phyloP scores from a whole-genome alignment of 2,329 filamentous ascomycete species.

The Penicillium sp. region DNA sequence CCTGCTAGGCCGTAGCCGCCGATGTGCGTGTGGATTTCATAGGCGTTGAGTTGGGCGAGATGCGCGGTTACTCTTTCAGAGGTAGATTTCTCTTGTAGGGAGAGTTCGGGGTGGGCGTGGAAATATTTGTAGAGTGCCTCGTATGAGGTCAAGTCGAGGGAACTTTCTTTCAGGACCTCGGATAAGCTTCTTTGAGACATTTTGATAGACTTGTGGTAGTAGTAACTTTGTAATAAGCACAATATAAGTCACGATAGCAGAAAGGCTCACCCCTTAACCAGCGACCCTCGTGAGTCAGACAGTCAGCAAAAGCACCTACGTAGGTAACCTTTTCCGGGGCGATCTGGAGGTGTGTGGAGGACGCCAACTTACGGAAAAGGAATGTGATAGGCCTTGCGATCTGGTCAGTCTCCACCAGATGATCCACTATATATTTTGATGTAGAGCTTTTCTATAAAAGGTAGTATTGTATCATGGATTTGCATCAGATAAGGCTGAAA shows the following conservation, averaged over 20 bases:
- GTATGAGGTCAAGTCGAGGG: slow-evolving; percentile 51
- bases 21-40: slow-evolving; percentile 52
- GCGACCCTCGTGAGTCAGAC: not conserved
- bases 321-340: not conserved
- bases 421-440: not conserved
- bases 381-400: not conserved
- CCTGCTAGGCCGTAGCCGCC: slow-evolving; percentile 55
- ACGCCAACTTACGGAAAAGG: not conserved
- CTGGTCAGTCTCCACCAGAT: not conserved
- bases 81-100: slow-evolving; percentile 61
- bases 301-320: not conserved
- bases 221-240: too few relatives aligned
- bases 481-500: too few relatives aligned
- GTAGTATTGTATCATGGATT: not conserved
- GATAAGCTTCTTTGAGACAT: slow-evolving; percentile 39
- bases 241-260: not conserved
- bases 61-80: slow-evolving; percentile 55
- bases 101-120: slow-evolving; percentile 65
- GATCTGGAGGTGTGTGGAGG: not conserved
- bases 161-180: slow-evolving; percentile 23
- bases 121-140: slow-evolving; percentile 65
- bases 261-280: not conserved
- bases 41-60: slow-evolving; percentile 43
- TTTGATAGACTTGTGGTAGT: not conserved
- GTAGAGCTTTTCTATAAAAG: not conserved